Percentiles rank a stretch among this genome's conserved stretches.
Evolutionary conservation across 2,329 filamentous ascomycete species (phyloP).

Genomic region (Cadophora sp.): DNA sequence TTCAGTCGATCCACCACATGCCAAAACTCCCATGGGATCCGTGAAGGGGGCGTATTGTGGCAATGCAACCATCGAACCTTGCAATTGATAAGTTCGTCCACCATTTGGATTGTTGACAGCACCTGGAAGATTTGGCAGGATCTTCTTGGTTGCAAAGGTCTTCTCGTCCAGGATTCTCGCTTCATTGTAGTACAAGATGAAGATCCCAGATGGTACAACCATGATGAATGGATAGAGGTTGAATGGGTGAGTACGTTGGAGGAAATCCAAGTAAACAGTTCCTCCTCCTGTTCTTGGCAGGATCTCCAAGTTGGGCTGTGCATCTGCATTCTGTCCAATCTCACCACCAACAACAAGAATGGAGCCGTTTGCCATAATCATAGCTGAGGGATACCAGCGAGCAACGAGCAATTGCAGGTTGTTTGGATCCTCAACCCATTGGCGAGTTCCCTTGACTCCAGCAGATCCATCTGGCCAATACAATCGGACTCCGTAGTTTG

Average conservation of each 20-base stretch:
- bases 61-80: slow-evolving; percentile 67
- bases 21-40: slow-evolving; percentile 63
- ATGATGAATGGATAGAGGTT: slow-evolving; percentile 72
- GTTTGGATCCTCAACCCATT: slow-evolving; percentile 68
- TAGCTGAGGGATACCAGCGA: slow-evolving; percentile 69
- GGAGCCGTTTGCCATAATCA: slow-evolving; percentile 70
- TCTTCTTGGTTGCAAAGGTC: slow-evolving; percentile 62
- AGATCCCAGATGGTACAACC: slow-evolving; percentile 68
- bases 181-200: slow-evolving; percentile 71
- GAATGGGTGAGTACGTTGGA: slow-evolving; percentile 68
- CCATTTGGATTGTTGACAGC: slow-evolving; percentile 64
- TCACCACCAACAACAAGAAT: slow-evolving; percentile 71
- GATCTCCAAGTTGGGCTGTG: slow-evolving; percentile 68
- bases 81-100: slow-evolving; percentile 71
- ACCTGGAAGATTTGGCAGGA: slow-evolving; percentile 67
- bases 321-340: slow-evolving; percentile 64
- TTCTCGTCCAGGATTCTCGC: slow-evolving; percentile 68
- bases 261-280: slow-evolving; percentile 63
- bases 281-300: slow-evolving; percentile 58
- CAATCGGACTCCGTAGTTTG: slow-evolving; percentile 66
- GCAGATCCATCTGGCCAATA: slow-evolving; percentile 66
- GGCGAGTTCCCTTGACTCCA: slow-evolving; percentile 64
- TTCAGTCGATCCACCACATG: slow-evolving; percentile 69
- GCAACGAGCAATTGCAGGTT: slow-evolving; percentile 62
- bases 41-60: slow-evolving; percentile 68